Conservation (phyloP, 2,329 filamentous ascomycete genomes). For the Colletotrichum theobromicola region DNA sequence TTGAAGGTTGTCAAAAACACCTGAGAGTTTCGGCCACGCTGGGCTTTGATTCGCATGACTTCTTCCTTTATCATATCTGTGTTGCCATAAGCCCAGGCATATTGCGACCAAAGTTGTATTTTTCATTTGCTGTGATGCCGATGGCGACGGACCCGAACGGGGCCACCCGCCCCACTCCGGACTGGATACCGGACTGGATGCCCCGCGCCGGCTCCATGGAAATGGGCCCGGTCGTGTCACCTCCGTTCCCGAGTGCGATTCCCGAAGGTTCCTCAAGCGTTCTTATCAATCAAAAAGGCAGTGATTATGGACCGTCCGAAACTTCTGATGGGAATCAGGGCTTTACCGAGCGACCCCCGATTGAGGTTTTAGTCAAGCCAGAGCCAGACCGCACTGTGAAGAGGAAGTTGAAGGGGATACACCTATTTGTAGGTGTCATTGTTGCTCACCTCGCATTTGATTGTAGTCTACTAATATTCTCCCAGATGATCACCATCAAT, state of each 20-base stretch:
- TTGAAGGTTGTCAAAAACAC: not conserved
- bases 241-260: not conserved
- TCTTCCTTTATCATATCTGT: not conserved
- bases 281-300: not conserved
- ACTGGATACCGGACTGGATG: constrained; percentile 25
- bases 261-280: not conserved
- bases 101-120: not conserved
- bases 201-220: not conserved
- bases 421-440: constrained; percentile 23
- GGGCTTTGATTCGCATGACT: not conserved
- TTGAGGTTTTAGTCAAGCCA: not conserved
- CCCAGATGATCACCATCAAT: constrained; percentile 23
- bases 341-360: not conserved
- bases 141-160: not conserved
- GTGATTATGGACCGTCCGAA: not conserved
- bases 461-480: not conserved
- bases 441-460: not conserved
- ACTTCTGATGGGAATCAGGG: not conserved
- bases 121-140: not conserved
- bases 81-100: not conserved
- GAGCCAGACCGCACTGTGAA: constrained; percentile 25
- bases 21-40: not conserved
- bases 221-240: not conserved
- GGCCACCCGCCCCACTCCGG: not conserved
- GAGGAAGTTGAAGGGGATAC: constrained; percentile 28